Evolutionary conservation across 768 basidiomycete species (phyloP).

Genomic region (Termitomyces titanicus): DNA sequence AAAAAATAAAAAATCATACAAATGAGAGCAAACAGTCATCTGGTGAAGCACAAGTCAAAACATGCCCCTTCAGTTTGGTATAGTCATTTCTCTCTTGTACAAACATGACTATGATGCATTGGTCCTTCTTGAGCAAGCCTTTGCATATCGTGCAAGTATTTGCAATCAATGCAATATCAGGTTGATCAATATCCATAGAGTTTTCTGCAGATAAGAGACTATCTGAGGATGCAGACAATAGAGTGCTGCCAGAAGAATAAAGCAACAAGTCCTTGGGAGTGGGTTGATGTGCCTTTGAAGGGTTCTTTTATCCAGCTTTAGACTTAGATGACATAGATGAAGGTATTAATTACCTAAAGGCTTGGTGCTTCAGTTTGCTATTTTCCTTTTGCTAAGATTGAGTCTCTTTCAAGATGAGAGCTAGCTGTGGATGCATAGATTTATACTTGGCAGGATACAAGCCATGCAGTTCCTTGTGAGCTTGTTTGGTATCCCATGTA

Average conservation of each 20-base stretch:
- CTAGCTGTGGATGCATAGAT: not conserved
- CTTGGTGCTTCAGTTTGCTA: not conserved
- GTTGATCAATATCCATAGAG: too few relatives aligned
- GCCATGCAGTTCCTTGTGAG: not conserved
- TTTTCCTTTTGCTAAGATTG: not conserved
- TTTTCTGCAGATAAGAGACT: not conserved
- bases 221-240: too few relatives aligned
- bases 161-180: not conserved
- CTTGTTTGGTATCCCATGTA: not conserved
- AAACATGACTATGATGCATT: too few relatives aligned
- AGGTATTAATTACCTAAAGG: not conserved
- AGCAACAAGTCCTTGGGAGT: too few relatives aligned
- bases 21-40: not conserved
- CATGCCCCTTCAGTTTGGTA: not conserved
- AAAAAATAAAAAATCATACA: too few relatives aligned
- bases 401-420: not conserved
- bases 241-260: too few relatives aligned
- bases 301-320: not conserved
- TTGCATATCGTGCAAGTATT: constrained; percentile 1
- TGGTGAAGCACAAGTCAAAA: constrained; percentile 5
- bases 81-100: too few relatives aligned
- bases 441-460: not conserved
- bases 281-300: too few relatives aligned
- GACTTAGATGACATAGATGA: not conserved
- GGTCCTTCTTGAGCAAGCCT: too few relatives aligned